A percentile compares a stretch with the other conserved stretches of the same genome.
phyloP scores from a whole-genome alignment of 139 green algal species.

The Astrephomene gubernaculifera region DNA sequence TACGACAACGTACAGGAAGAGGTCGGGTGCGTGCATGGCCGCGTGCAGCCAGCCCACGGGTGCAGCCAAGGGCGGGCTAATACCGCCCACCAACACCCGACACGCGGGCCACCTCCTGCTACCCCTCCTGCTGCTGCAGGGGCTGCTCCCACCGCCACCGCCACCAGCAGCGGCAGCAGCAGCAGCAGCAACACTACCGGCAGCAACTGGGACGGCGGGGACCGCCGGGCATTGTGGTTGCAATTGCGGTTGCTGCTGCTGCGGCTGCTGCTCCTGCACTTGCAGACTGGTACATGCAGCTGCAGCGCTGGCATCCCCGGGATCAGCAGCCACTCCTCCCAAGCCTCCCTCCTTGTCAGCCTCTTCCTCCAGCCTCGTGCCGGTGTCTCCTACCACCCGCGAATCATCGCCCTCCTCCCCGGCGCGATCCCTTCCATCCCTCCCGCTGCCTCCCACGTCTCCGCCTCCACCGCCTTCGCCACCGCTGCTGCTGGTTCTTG shows the following conservation, averaged over 20 bases:
- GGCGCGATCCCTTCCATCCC: not conserved
- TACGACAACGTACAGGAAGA: slow-evolving; percentile 82
- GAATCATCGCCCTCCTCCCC: not conserved
- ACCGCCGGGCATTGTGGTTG: too few species aligned
- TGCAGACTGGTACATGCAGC: too few species aligned
- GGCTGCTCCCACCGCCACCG: not conserved
- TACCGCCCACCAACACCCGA: slow-evolving; percentile 56
- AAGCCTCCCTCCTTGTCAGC: too few species aligned
- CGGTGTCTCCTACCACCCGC: too few species aligned
- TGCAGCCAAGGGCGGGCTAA: slow-evolving; percentile 53
- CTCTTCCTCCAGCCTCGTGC: too few species aligned
- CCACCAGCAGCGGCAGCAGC: not conserved
- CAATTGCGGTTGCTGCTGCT: not conserved
- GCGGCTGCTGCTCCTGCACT: not conserved
- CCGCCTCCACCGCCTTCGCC: not conserved
- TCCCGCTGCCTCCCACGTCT: not conserved
- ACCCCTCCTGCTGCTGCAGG: not conserved
- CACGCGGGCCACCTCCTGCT: not conserved
- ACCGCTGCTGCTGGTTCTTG: too few species aligned
- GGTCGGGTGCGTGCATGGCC: slow-evolving; percentile 65
- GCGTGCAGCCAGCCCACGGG: slow-evolving; percentile 75
- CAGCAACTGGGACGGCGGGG: too few species aligned
- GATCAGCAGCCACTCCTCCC: too few species aligned
- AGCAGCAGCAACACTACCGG: not conserved
- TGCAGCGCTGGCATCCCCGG: too few species aligned